Percentiles rank a stretch among this genome's conserved stretches.
phyloP scores from a whole-genome alignment of 1,139 yeast genomes.

The Geotrichum citri-aurantii region DNA sequence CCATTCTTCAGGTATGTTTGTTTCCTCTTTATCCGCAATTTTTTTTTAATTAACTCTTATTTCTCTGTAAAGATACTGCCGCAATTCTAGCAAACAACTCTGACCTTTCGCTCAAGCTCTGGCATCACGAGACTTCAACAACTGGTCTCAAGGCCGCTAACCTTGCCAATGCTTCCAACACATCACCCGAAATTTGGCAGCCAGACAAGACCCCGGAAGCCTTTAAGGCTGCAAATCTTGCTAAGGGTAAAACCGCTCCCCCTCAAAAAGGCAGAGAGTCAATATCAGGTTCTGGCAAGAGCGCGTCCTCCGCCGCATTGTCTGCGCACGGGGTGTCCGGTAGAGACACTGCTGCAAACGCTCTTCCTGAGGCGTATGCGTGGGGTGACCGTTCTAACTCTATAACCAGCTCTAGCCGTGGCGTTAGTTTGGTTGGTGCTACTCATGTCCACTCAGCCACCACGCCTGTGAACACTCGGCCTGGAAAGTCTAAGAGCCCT shows the following conservation, averaged over 20 bases:
- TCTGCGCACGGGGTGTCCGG: slow-evolving; percentile 32
- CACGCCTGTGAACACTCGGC: slow-evolving; percentile 18
- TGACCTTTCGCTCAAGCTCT: slow-evolving; percentile 35
- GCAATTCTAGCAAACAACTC: slow-evolving; percentile 36
- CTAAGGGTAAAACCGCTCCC: slow-evolving; percentile 31
- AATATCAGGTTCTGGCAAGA: slow-evolving; percentile 16
- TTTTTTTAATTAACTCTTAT: background rate
- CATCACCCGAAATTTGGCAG: slow-evolving; percentile 33
- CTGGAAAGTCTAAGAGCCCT: slow-evolving; percentile 16
- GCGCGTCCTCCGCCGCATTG: slow-evolving; percentile 31
- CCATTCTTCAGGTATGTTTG: slow-evolving; percentile 25
- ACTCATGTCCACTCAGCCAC: slow-evolving; percentile 17
- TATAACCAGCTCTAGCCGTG: slow-evolving; percentile 9
- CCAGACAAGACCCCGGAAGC: slow-evolving; percentile 36
- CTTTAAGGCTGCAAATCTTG: slow-evolving; percentile 47
- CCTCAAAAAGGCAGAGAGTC: slow-evolving; percentile 18
- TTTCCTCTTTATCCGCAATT: background rate
- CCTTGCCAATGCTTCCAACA: slow-evolving; percentile 31
- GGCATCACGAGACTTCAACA: slow-evolving; percentile 33
- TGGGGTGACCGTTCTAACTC: slow-evolving; percentile 28
- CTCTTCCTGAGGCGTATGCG: slow-evolving; percentile 36
- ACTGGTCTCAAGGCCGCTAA: slow-evolving; percentile 39
- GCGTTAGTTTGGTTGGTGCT: slow-evolving; percentile 18
- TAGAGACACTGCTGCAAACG: slow-evolving; percentile 33
- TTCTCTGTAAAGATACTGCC: slow-evolving; percentile 30